A percentile compares a stretch with the other conserved stretches of the same genome.
These are phyloP conservation scores for Protomyces gravidus DNA, from an alignment of 1,139 yeast species.

Conservation along the genomic window DNA sequence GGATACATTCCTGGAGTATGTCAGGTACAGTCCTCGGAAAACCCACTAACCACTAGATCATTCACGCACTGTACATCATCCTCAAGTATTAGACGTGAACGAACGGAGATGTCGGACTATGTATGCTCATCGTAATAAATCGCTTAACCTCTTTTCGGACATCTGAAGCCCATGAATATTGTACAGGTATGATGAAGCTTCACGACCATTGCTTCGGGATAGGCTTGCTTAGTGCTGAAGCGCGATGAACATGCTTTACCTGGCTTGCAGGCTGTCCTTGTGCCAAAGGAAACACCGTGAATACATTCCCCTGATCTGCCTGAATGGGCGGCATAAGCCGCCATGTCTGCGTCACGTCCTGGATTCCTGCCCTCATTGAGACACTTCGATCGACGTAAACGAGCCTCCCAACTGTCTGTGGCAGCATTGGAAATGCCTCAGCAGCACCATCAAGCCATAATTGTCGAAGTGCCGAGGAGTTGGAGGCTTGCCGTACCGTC, in stretches of 20 bases:
- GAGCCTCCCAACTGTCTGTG: neutral
- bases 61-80: constrained; percentile 28
- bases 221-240: too few relatives aligned
- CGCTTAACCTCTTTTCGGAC: too few relatives aligned
- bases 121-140: too few relatives aligned
- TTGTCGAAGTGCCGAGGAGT: neutral
- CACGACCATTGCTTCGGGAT: too few relatives aligned
- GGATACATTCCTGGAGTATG: constrained; percentile 21
- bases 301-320: neutral
- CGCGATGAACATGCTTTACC: too few relatives aligned
- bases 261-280: too few relatives aligned
- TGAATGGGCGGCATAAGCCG: neutral
- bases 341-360: neutral
- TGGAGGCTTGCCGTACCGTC: neutral
- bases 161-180: too few relatives aligned
- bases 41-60: neutral
- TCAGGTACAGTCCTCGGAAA: neutral
- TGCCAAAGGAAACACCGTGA: neutral
- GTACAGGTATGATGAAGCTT: too few relatives aligned
- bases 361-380: too few relatives aligned
- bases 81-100: constrained; percentile 28
- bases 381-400: neutral
- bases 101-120: too few relatives aligned
- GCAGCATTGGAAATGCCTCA: neutral
- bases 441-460: neutral